A percentile compares a stretch with the other conserved stretches of the same genome.
phyloP scores from a whole-genome alignment of 108 stramenopile genomes.

The Skeletonema menzelii region DNA sequence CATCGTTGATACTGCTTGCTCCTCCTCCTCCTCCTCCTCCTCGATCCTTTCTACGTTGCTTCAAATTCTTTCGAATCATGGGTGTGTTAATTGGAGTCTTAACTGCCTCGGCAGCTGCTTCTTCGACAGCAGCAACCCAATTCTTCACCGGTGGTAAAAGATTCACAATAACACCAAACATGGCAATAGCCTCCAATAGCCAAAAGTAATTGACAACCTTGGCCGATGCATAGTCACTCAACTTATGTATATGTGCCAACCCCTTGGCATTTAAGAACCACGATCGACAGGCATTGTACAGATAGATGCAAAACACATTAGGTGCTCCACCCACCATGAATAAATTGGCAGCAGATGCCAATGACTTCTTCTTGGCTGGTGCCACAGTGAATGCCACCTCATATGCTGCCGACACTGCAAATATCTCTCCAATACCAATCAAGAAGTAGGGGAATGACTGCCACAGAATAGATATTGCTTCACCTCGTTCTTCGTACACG shows the following conservation, averaged over 20 bases:
- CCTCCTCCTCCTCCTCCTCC: conserved; percentile 1
- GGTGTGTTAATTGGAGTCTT: conserved; percentile 62
- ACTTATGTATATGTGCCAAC: conserved; percentile 51
- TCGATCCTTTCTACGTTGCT: conserved; percentile 25
- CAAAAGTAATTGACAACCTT: conserved; percentile 75
- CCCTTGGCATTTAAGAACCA: conserved; percentile 75
- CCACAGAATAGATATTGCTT: conserved; percentile 74
- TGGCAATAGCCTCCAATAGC: conserved; percentile 56
- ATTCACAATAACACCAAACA: conserved; percentile 73
- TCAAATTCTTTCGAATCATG: conserved; percentile 33
- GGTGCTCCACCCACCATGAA: conserved; percentile 86
- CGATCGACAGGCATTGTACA: conserved; percentile 58
- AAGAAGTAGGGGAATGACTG: conserved; percentile 77
- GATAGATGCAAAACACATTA: conserved; percentile 71
- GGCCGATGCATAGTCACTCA: conserved; percentile 71
- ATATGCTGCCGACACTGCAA: conserved; percentile 83
- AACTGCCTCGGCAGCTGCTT: conserved; percentile 54
- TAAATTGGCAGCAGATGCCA: conserved; percentile 80
- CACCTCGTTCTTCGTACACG: conserved; percentile 51
- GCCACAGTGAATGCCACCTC: conserved; percentile 85
- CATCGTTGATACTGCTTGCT: conserved; percentile 25
- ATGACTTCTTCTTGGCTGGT: conserved; percentile 68
- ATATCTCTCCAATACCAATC: conserved; percentile 87
- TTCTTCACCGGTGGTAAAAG: conserved; percentile 56
- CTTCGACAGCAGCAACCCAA: conserved; percentile 70